Base-by-base conservation (phyloP, 345 rosid species). In the Bretschneidera sinensis region DNA sequence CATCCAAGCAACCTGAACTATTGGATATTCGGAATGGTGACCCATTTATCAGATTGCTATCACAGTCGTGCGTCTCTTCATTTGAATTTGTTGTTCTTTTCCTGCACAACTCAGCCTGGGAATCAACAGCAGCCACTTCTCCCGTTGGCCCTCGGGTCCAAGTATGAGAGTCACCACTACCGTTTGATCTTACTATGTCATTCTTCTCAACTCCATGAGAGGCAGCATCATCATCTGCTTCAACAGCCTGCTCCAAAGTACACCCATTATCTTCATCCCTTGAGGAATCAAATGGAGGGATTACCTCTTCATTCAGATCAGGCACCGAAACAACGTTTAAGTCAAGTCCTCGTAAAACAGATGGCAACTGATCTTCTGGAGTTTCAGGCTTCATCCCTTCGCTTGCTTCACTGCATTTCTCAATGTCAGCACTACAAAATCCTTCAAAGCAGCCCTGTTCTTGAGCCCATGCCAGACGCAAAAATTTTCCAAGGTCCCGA, bases 221-320 rank as follows among this genome's bases (percentile, higher is more conserved):
- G 64, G 85, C 89, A 59, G 86, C 87, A 71, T 87, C 96, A 68
- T 88, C 91, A 52, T 72, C 75, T 47, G 79, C 85, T 66, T 83
- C 97, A 60, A 83, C 73, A 55, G 74, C 82, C 33, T 64, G 89
- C 51, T 72, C 85, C 63, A 85, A 67, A 21, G 83, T 76, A 76
- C 83, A 80, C 50, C 86, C 94, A 39, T 77, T 79, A 71, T 91
- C 95, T 81, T 90, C 95, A 75, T 90, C 96, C 55, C 92, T 73
- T 23, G 95, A 88, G 59, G 85, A 91, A 48, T 88, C 96, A 53
- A 68, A 81, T 33, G 86, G 90, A 65, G 86, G 96, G 62, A 92
- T 82, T 59, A 85, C 74, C 62, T 91, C 98, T 71, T 84, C 99
- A 34, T 95, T 95, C 74, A 95, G 63, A 71, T 90, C 97, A 33